Conservation (phyloP, 805 yeast species). For the Saccharomycopsis guyanensis region DNA sequence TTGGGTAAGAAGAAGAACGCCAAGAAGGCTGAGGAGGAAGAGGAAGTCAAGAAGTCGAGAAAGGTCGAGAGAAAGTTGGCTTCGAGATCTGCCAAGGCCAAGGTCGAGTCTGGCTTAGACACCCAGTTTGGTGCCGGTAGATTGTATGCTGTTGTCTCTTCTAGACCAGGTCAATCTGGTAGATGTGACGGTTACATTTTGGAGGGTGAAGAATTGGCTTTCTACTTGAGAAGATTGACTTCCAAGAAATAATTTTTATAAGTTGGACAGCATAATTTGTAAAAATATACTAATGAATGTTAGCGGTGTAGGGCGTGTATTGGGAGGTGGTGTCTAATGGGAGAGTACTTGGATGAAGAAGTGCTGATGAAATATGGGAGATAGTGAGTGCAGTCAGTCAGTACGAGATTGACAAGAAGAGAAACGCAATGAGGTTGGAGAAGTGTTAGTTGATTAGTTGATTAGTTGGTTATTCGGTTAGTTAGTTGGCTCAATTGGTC, state of each 20-base stretch:
- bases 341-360: no score
- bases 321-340: no score
- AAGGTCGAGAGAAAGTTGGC: slow-evolving; percentile 80
- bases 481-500: no score
- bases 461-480: no score
- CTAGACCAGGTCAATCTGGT: slow-evolving; percentile 99
- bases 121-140: slow-evolving; percentile 98
- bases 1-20: slow-evolving; percentile 77
- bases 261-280: slow-evolving; percentile 5
- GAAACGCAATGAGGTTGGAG: no score
- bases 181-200: slow-evolving; percentile 99
- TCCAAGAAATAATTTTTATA: slow-evolving; percentile 79
- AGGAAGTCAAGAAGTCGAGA: slow-evolving; percentile 60
- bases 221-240: slow-evolving; percentile 99
- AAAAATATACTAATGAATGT: slow-evolving; percentile 10
- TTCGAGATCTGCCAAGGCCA: slow-evolving; percentile 78
- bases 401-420: no score
- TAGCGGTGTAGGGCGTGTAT: background rate
- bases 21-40: slow-evolving; percentile 40
- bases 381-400: no score
- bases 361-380: no score
- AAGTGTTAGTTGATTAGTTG: no score
- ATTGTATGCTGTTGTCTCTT: slow-evolving; percentile 96
- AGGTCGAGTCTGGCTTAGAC: slow-evolving; percentile 85
- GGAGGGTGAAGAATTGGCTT: slow-evolving; percentile 99